A percentile compares a stretch with the other conserved stretches of the same genome.
Evolutionary conservation across 768 basidiomycete species (phyloP).

Genomic region (Phaeotremella skinneri): DNA sequence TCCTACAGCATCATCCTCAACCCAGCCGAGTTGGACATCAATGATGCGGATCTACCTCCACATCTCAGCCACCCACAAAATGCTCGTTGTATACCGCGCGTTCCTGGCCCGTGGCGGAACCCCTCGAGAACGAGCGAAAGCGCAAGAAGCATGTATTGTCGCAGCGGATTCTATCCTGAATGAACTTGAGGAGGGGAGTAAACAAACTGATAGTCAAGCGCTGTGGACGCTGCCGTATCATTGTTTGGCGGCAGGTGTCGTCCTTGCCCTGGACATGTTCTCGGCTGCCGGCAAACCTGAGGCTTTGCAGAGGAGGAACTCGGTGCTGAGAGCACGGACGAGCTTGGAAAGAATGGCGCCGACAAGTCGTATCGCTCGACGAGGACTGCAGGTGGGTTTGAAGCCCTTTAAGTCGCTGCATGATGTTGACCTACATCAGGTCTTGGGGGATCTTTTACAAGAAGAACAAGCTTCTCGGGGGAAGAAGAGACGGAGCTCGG

Average conservation of each 20-base stretch:
- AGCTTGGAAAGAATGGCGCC: constrained; percentile 19
- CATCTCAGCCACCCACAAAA: constrained; percentile 24
- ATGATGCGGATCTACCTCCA: constrained; percentile 20
- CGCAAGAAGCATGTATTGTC: constrained; percentile 15
- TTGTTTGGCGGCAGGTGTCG: constrained; percentile 20
- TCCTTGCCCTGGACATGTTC: constrained; percentile 26
- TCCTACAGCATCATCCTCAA: background rate
- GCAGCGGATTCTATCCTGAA: constrained; percentile 18
- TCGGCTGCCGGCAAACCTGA: background rate
- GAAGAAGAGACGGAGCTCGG: constrained; percentile 3
- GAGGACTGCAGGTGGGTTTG: constrained; percentile 14
- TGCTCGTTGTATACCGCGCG: constrained; percentile 23
- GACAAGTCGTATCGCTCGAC: constrained; percentile 22
- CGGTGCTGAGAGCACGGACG: constrained; percentile 12
- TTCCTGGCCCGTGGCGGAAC: constrained; percentile 12
- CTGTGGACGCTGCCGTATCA: constrained; percentile 36
- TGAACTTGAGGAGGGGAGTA: constrained; percentile 11
- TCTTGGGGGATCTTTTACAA: constrained; percentile 15
- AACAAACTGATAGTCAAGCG: constrained; percentile 12
- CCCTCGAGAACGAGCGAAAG: constrained; percentile 7
- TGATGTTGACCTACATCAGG: constrained; percentile 4
- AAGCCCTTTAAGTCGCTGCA: too few species aligned
- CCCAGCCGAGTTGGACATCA: constrained; percentile 8
- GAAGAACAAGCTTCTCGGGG: constrained; percentile 11
- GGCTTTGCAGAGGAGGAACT: background rate